phyloP scores from a whole-genome alignment of 2,329 filamentous ascomycete species.

The Neopestalotiopsis clavispora region DNA sequence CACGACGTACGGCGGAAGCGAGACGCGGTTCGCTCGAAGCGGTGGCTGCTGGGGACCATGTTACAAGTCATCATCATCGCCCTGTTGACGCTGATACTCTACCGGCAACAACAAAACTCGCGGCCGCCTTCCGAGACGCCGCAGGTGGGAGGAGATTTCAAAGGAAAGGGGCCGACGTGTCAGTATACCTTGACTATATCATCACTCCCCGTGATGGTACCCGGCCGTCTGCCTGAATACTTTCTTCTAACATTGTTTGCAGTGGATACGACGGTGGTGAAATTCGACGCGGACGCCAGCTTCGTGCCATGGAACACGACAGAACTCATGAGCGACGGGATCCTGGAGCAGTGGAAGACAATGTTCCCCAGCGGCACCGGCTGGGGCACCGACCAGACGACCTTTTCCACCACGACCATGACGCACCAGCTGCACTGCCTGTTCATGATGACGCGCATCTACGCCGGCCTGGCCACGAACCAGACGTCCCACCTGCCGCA shows the following conservation, averaged over 20 bases:
- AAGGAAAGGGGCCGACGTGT: slow-evolving; percentile 40
- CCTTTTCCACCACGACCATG: slow-evolving; percentile 42
- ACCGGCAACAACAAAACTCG: slow-evolving; percentile 32
- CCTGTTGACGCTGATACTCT: slow-evolving; percentile 27
- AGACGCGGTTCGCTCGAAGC: slow-evolving; percentile 26
- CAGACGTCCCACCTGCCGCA: slow-evolving; percentile 25
- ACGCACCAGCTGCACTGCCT: slow-evolving; percentile 44
- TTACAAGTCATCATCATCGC: slow-evolving; percentile 37
- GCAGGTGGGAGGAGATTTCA: slow-evolving; percentile 43
- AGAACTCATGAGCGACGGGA: slow-evolving; percentile 41
- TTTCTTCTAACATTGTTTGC: not conserved
- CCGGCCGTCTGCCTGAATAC: too few species aligned
- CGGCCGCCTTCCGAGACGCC: slow-evolving; percentile 27
- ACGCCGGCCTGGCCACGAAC: slow-evolving; percentile 29
- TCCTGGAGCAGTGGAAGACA: slow-evolving; percentile 40
- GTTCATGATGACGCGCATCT: slow-evolving; percentile 42
- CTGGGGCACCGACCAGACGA: slow-evolving; percentile 39
- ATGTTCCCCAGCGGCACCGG: slow-evolving; percentile 43
- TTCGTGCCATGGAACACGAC: slow-evolving; percentile 42
- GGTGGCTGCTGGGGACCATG: slow-evolving; percentile 37
- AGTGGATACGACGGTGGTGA: slow-evolving; percentile 38
- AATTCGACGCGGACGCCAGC: slow-evolving; percentile 39
- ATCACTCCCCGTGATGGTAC: too few species aligned
- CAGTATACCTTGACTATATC: slow-evolving; percentile 11
- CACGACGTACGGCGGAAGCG: slow-evolving; percentile 14